Conservation (phyloP, 2,329 filamentous ascomycete genomes). For the Sporothrix humicola region DNA sequence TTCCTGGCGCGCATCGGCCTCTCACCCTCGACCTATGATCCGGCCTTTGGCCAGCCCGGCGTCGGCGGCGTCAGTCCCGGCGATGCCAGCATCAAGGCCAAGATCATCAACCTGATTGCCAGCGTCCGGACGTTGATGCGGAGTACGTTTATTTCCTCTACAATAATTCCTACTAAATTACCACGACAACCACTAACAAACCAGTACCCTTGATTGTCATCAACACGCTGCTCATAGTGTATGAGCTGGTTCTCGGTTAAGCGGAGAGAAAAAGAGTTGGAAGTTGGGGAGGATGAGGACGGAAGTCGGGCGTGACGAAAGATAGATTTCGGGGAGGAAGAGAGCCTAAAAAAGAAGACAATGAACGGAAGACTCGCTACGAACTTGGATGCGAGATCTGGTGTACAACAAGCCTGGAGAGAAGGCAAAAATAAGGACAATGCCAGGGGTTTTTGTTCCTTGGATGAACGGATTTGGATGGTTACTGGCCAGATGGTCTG, state of each 20-base stretch:
- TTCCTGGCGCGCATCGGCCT: slow-evolving; percentile 91
- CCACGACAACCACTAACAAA: neutral
- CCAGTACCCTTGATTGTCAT: slow-evolving; percentile 83
- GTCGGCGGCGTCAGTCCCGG: slow-evolving; percentile 46
- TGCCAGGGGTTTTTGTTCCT: neutral
- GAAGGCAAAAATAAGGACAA: neutral
- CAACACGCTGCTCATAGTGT: slow-evolving; percentile 82
- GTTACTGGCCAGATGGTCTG: neutral
- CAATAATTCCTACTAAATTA: neutral
- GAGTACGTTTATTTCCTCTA: slow-evolving; percentile 63
- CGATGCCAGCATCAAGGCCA: slow-evolving; percentile 81
- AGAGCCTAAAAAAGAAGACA: no score
- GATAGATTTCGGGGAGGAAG: no score
- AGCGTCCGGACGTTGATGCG: slow-evolving; percentile 91
- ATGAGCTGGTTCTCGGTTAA: slow-evolving; percentile 77
- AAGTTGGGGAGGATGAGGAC: neutral
- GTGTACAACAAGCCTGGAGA: neutral
- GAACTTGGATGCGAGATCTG: no score
- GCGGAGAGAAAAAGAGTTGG: neutral
- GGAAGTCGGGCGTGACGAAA: neutral
- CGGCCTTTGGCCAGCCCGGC: slow-evolving; percentile 72
- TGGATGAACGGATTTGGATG: neutral
- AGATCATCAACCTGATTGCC: slow-evolving; percentile 86
- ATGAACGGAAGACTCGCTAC: no score
- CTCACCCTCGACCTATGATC: slow-evolving; percentile 71